These are phyloP conservation scores for Sophora flavescens DNA, from an alignment of 306 rosid genomes.

Conservation along the genomic window DNA sequence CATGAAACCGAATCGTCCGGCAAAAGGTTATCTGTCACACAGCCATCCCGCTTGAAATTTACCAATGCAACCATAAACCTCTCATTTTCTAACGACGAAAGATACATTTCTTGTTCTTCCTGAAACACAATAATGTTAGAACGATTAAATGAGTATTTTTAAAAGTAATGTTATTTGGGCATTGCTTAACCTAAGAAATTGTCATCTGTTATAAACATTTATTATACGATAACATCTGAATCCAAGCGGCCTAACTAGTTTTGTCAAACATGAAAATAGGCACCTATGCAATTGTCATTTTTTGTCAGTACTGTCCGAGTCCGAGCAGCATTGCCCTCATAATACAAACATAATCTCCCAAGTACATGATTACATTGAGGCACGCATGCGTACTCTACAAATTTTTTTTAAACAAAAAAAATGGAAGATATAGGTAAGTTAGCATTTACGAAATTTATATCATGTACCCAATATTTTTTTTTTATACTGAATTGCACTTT, in stretches of 20 bases:
- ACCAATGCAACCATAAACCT: constrained; percentile 84
- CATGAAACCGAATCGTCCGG: constrained; percentile 61
- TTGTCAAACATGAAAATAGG: too few species aligned
- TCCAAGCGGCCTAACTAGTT: too few species aligned
- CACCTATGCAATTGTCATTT: neutral
- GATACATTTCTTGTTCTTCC: constrained; percentile 94
- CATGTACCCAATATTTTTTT: too few species aligned
- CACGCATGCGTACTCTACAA: neutral
- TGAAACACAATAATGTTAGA: constrained; percentile 44
- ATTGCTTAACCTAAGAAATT: neutral
- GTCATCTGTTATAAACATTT: too few species aligned
- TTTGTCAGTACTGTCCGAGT: neutral
- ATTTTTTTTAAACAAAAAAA: neutral
- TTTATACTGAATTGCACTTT: too few species aligned
- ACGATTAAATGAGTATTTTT: neutral
- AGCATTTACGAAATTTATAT: neutral
- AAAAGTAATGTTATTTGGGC: neutral
- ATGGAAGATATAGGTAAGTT: neutral
- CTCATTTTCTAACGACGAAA: constrained; percentile 77
- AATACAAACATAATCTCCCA: neutral
- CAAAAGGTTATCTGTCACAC: constrained; percentile 44
- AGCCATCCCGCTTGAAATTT: constrained; percentile 53
- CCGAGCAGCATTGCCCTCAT: neutral
- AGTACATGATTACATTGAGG: neutral
- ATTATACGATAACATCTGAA: too few species aligned